Evolutionary conservation across 1,284 basidiomycete species (phyloP).

Genomic region (Puccinia hordei): DNA sequence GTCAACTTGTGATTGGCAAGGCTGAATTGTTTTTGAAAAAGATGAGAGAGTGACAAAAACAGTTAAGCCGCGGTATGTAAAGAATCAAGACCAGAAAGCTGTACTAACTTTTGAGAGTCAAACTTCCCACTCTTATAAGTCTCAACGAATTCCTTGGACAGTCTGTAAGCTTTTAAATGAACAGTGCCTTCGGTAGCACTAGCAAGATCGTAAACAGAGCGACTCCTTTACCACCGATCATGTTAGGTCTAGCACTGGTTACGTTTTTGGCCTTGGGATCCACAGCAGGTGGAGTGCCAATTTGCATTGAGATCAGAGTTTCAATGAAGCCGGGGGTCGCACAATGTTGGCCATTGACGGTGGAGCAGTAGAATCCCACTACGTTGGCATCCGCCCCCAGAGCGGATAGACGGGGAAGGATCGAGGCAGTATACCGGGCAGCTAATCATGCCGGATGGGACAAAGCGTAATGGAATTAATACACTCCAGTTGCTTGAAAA

Average conservation of each 20-base stretch:
- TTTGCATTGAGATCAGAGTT: conserved; percentile 83
- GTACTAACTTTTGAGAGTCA: conserved; percentile 73
- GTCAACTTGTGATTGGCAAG: conserved; percentile 83
- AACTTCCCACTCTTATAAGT: conserved; percentile 86
- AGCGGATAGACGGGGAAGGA: conserved; percentile 83
- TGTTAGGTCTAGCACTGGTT: conserved; percentile 42
- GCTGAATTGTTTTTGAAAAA: conserved; percentile 61
- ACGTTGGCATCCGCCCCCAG: conserved; percentile 92
- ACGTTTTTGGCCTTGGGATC: conserved; percentile 57
- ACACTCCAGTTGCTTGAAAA: not conserved
- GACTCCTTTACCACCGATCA: conserved; percentile 48
- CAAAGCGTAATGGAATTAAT: not conserved
- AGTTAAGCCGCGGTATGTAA: conserved; percentile 26
- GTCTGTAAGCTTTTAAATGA: conserved; percentile 84
- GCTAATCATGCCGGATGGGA: conserved; percentile 52
- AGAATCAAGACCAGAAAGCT: conserved; percentile 33
- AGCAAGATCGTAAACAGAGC: conserved; percentile 57
- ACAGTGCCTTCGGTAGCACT: conserved; percentile 81
- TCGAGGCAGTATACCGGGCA: conserved; percentile 72
- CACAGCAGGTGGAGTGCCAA: conserved; percentile 72
- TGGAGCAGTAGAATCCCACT: conserved; percentile 94
- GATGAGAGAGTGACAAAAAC: not conserved
- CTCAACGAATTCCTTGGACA: conserved; percentile 79
- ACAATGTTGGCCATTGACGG: conserved; percentile 60
- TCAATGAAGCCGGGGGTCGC: conserved; percentile 88